Conservation (phyloP, 2,329 filamentous ascomycete species). For the Fusarium pseudocircinatum region DNA sequence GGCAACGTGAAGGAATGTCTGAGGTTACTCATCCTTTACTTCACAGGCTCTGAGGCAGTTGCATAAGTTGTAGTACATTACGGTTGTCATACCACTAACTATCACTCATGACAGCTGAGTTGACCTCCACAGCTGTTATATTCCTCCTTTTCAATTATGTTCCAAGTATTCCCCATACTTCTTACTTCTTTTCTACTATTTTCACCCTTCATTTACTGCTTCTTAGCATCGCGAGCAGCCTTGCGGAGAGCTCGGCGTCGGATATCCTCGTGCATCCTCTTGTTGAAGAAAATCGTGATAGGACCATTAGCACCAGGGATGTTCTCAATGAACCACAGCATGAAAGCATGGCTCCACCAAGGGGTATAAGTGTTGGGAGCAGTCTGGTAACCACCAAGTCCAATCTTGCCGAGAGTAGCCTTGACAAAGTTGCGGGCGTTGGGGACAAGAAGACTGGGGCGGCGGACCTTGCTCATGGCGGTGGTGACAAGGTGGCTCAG, state of each 20-base stretch:
- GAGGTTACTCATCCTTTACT: not conserved
- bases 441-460: conserved; percentile 79
- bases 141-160: conserved; percentile 2
- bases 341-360: conserved; percentile 89
- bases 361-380: conserved; percentile 88
- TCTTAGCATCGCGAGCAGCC: conserved; percentile 83
- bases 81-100: not conserved
- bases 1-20: no score
- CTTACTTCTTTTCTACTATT: not conserved
- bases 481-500: conserved; percentile 94
- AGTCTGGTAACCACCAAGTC: conserved; percentile 79
- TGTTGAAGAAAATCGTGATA: conserved; percentile 60
- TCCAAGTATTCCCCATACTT: not conserved
- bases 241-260: conserved; percentile 84
- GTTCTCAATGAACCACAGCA: conserved; percentile 82
- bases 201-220: conserved; percentile 53
- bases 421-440: conserved; percentile 85
- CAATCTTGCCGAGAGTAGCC: conserved; percentile 81
- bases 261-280: conserved; percentile 83
- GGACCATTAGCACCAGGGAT: conserved; percentile 61
- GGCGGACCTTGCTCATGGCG: conserved; percentile 96
- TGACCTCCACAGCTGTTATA: not conserved
- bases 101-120: not conserved
- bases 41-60: not conserved
- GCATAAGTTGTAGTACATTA: not conserved